Evolutionary conservation across 1,284 basidiomycete genomes (phyloP).

Genomic region (Boletellus dicymbophilus): DNA sequence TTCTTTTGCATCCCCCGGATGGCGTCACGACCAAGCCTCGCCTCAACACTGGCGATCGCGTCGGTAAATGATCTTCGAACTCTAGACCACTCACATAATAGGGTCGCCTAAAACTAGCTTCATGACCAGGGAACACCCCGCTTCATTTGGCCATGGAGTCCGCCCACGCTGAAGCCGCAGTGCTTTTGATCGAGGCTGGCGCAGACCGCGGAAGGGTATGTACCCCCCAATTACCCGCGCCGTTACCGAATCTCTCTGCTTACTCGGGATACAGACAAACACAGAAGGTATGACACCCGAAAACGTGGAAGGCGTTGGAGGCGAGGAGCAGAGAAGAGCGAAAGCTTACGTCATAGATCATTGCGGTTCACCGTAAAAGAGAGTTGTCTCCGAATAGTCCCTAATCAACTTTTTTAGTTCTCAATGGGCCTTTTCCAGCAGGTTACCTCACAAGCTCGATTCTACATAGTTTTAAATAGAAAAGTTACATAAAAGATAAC

Average conservation of each 20-base stretch:
- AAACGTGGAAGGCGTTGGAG: conserved; percentile 81
- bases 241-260: conserved; percentile 10
- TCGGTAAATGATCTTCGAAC: conserved; percentile 53
- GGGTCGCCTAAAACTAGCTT: not conserved
- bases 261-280: conserved; percentile 59
- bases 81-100: not conserved
- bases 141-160: conserved; percentile 97
- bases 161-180: conserved; percentile 88
- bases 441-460: conserved; percentile 4
- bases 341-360: conserved; percentile 71
- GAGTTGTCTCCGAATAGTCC: too few relatives aligned
- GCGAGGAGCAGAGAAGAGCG: conserved; percentile 73
- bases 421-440: too few relatives aligned
- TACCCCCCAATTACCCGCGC: not conserved
- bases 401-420: too few relatives aligned
- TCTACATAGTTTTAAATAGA: conserved; percentile 4
- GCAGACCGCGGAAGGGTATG: conserved; percentile 87
- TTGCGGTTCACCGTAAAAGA: conserved; percentile 52
- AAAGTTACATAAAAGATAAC: not conserved
- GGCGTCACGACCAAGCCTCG: conserved; percentile 73
- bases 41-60: conserved; percentile 83
- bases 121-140: conserved; percentile 81
- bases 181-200: conserved; percentile 88
- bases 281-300: conserved; percentile 83
- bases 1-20: conserved; percentile 77